Base-by-base conservation (phyloP, 208 protist species). In the Trypanosoma cruzi region DNA sequence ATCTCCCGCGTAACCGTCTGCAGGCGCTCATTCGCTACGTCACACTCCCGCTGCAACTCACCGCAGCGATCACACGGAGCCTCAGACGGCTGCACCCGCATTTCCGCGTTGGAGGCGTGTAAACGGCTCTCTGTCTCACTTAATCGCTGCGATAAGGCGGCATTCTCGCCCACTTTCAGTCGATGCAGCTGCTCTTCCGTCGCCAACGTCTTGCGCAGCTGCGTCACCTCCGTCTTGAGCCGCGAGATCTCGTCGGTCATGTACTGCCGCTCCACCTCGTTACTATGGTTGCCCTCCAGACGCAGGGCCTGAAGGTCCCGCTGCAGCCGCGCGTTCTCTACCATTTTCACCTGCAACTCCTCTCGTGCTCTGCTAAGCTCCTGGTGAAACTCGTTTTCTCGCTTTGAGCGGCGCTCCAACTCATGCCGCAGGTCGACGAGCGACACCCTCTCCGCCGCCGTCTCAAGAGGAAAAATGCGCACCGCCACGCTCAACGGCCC, bases 141-240 rank as follows among this genome's bases (percentile, higher is more conserved):
- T 29, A 81, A 10, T 14, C 49, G 56, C 31, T 62, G 42, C 3
- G 22, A 34, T 11, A 82, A 60, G 1, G 31, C 59, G 6, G 70
- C 61, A 49, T 74, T 81, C 56, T 86, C 81, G 22, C 58, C 24
- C 46, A 62, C 73, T 64, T 84, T 87, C 29, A 89, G 61, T 37
- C 37, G 34, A 59, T 79, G 72, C 54, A 93, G 75, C n/a, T 77
- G 73, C 67, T 90, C 69, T 57, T 86, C 74, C 31, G 81, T 75
- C 5, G 64, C 67, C n/a, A 92, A 32, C n/a, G 76, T 32, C 36
- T 83, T 60, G 14, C 68, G 75, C 11, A 86, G 62, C 58, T 75
- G 67, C 48, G 56, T 22, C 49, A 93, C 42, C 52, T 89, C 77
- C 13, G 32, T 53, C 16, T 74, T 64, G 34, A 95, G 74, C n/a